Conservation (phyloP, 106 monocot species). For the Narthecium ossifragum region DNA sequence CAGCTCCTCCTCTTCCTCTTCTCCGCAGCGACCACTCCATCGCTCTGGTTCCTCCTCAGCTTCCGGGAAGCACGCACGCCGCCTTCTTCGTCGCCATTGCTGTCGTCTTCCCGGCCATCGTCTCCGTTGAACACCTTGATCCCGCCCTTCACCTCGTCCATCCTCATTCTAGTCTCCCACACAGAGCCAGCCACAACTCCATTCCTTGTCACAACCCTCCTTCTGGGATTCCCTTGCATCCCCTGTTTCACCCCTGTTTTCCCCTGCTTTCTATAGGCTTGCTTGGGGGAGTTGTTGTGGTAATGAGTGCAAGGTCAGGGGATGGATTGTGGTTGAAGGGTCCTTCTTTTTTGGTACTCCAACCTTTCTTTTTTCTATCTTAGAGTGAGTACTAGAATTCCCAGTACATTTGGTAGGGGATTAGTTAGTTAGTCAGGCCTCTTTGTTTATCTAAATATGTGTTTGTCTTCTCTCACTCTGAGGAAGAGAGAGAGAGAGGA, state of each 20-base stretch:
- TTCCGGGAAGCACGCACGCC: slow-evolving; percentile 27
- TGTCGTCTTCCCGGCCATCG: slow-evolving; percentile 1
- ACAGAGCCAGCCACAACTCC: slow-evolving; percentile 53
- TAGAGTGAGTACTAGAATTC: too few relatives aligned
- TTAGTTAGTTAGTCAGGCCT: too few relatives aligned
- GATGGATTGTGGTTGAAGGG: not conserved
- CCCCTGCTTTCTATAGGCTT: not conserved
- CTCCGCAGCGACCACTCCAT: slow-evolving; percentile 13
- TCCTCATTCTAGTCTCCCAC: slow-evolving; percentile 83
- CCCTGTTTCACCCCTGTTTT: slow-evolving; percentile 3
- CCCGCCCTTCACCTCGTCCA: slow-evolving; percentile 77
- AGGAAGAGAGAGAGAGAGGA: not conserved
- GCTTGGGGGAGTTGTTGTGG: not conserved
- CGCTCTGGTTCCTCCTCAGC: slow-evolving; percentile 52
- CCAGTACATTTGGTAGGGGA: too few relatives aligned
- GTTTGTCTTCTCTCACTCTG: not conserved
- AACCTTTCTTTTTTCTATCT: not conserved
- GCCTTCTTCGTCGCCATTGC: slow-evolving; percentile 20
- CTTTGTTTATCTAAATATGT: not conserved
- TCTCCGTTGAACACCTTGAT: slow-evolving; percentile 73
- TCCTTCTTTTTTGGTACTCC: not conserved
- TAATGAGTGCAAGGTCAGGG: not conserved
- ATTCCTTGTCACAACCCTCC: slow-evolving; percentile 26
- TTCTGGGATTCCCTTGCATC: slow-evolving; percentile 32
- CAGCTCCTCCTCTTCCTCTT: slow-evolving; percentile 74